Base-by-base conservation (phyloP, 768 basidiomycete genomes). In the Hortiboletus campestris region DNA sequence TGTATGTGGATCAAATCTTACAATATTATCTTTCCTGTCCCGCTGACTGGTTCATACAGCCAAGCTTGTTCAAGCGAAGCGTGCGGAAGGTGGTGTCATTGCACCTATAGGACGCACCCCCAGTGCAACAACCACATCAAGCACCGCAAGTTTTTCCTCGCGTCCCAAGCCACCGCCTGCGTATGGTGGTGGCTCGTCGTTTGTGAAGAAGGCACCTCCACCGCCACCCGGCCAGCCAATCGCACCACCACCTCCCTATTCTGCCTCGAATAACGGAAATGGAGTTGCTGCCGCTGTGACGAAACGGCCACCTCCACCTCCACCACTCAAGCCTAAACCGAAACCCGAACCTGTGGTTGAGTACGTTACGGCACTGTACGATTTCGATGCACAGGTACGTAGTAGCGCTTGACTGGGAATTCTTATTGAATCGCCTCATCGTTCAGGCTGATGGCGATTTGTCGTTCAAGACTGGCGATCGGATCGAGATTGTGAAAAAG, bases 321-420 rank as follows among this genome's bases (percentile, higher is more conserved):
- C 96, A 9, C 88, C 94, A 2, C 67, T 94, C 63, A 95, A 94
- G 74, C 84, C 91, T 1, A 95, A 94, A 68, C 91, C 91, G 6
- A 91, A 89, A 70, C 77, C 80, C 9, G 76, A 78, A 31, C 83
- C 83, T 2, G 76, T 75, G 48, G 74, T 79, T 4, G 82, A 86
- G 70, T 94, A 93, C 65, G 94, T 94, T 25, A 88, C 91, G 11
- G 97, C 97, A 31, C 68, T 98, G 66, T 99, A 97, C 67, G 97
- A 99, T 71, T 99, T 96, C 68, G 80, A 79, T 35, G 93, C 97
- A 19, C 94, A 96, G 81, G 87, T 85, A 66, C 51, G 76, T 66
- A 19, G 43, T 43, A 29, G 13, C 32, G 11, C 11, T 32, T 22
- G 12, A 41, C 7, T 19, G 13, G 22, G 7, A 40, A 2, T 20